phyloP scores from a whole-genome alignment of 2,329 filamentous ascomycete species.

The Ceratocystis albifundus region DNA sequence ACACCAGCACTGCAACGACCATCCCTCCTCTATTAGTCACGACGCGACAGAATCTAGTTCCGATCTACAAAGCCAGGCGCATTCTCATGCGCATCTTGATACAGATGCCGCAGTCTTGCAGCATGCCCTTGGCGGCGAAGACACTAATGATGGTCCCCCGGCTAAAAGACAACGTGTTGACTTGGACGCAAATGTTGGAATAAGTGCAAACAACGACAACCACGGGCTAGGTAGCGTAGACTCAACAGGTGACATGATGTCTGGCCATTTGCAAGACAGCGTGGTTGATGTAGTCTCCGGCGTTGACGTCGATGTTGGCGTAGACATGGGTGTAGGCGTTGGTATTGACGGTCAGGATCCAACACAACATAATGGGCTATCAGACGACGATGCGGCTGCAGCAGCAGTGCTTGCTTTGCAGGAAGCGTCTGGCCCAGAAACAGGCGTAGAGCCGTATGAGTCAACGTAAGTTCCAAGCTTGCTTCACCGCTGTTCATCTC shows the following conservation, averaged over 20 bases:
- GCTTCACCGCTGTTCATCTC: background rate
- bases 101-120: background rate
- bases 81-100: background rate
- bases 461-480: background rate
- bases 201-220: background rate
- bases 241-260: background rate
- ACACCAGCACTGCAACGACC: background rate
- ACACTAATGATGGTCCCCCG: background rate
- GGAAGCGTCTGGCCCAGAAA: constrained; percentile 4
- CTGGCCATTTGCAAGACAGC: background rate
- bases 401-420: constrained; percentile 11
- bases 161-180: constrained; percentile 4
- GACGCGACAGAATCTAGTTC: background rate
- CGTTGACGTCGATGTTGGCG: background rate
- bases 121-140: background rate
- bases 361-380: background rate
- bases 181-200: background rate
- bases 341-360: background rate
- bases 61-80: background rate
- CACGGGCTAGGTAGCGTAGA: background rate
- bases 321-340: background rate
- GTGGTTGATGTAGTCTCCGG: constrained; percentile 2
- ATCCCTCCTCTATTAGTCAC: background rate
- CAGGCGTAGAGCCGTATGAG: constrained; percentile 13
- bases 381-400: constrained; percentile 8